Base-by-base conservation (phyloP, 2,329 filamentous ascomycete genomes). In the Xylaria sp. region DNA sequence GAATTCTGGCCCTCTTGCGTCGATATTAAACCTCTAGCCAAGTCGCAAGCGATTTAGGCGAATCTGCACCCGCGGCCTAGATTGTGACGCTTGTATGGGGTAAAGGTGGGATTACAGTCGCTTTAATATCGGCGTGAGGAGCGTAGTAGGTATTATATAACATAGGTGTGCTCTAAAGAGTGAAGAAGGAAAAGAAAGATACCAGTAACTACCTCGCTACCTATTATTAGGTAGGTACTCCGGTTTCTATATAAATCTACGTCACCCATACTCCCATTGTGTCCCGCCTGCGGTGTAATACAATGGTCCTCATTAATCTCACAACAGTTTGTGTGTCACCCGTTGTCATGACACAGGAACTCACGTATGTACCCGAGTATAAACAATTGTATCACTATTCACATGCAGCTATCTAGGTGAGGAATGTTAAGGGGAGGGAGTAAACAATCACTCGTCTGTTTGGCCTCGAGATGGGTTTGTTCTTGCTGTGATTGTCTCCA, bases 11-110 rank as follows among this genome's bases (percentile, higher is more conserved):
- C 27, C 44, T 51, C 54, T 9, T n/a, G n/a, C 57, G 47, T 27
- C 16, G 37, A 27, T 63, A 69, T 63, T 62, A 63, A 54, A 66
- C 59, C 51, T 37, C 67, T 53, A 66, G 50, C 54, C 59, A 59
- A 29, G 48, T 32, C 25, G 1, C 10, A 29, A 18, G 25, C 21
- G 25, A 63, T 63, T 63, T 66, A 68, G 61, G 66, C 66, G 66
- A 65, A 51, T 58, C 37, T 64, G 29, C 55, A 60, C 29, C 42
- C 42, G 21, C 16, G 47, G n/a, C 21, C 63, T 37, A 23, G 35
- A 47, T 21, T 10, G 29, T 13, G 27, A 25, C 18, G 37, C 35
- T 40, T 12, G 6, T 42, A 10, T 6, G 21, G 35, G 21, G 35
- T 47, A 53, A 50, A 37, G n/a, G 18, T 48, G 9, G 2, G 35